Base-by-base conservation (phyloP, 2,329 filamentous ascomycete species). In the Podosphaera fusca region DNA sequence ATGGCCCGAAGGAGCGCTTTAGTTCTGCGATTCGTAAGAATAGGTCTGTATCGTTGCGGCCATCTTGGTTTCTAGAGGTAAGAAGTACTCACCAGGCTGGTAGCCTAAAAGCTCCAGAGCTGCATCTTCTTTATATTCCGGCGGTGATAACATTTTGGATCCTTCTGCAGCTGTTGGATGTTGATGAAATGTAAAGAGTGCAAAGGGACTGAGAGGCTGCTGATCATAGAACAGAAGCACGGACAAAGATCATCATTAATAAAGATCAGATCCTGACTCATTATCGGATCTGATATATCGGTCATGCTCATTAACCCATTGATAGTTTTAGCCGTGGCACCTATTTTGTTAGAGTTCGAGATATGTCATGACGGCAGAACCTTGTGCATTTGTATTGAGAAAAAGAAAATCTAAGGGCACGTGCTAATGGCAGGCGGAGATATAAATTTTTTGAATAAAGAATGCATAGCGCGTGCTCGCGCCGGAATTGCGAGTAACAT, bases 1-100 rank as follows among this genome's bases (percentile, higher is more conserved):
- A 61, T 4, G 78, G 65, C 8, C 74, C 70, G 61, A 79, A 80
- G 7, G 71, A 74, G 7, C 76, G 74, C 64, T 77, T 77, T 61
- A 80, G 70, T 65, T 80, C 75, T 76, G 58, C 31, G 29, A 55
- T 30, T 30, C 55, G 54, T 36, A 35, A 60, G 54, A 51, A 31
- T 4, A 30, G 8, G 33, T 51, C 21, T 29, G 49, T 10, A 9
- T 21, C 6, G 38, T 53, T 3, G 6, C 1, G 3, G 21, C 53
- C 36, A 3, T 29, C 14, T n/a, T 9, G 34, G 42, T 10, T 42
- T 12, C 10, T 35, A 31, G 29, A 21, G 30, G 14, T 34, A 10
- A 55, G 46, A 5, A 56, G 14, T 42, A 58, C 63, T 29, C 58
- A 63, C 63, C 60, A 31, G 57, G 62, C 55, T 63, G 59, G 57